These are phyloP conservation scores for Rhodotorula sp. DNA, from an alignment of 1,284 basidiomycete genomes.

Conservation along the genomic window DNA sequence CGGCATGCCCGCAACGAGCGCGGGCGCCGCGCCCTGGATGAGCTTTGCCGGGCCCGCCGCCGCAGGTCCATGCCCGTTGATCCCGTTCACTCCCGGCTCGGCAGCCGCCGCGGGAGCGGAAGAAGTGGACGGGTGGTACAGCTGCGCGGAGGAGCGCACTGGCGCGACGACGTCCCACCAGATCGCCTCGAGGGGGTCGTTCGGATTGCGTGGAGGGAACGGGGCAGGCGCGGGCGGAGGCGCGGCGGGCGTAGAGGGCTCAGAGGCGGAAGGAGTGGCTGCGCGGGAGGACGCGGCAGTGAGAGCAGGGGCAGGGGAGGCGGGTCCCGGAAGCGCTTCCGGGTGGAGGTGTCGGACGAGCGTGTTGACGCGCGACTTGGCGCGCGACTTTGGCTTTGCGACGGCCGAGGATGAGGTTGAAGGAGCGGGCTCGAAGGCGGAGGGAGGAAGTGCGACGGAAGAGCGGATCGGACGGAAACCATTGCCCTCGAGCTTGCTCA, in stretches of 20 bases:
- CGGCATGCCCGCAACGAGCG: constrained; percentile 31
- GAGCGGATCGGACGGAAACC: constrained; percentile 23
- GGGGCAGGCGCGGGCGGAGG: not conserved
- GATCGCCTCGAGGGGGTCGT: constrained; percentile 33
- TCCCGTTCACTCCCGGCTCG: not conserved
- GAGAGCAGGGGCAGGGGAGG: constrained; percentile 1
- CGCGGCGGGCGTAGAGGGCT: not conserved
- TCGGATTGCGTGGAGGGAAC: not conserved
- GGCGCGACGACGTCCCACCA: constrained; percentile 42
- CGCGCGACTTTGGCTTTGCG: not conserved
- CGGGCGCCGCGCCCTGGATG: not conserved
- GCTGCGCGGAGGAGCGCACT: constrained; percentile 9
- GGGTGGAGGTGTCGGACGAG: constrained; percentile 33
- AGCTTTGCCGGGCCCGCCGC: not conserved
- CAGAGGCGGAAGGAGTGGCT: not conserved
- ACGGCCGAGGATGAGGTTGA: not conserved
- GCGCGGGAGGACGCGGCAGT: not conserved
- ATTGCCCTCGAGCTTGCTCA: constrained; percentile 28
- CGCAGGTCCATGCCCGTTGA: not conserved
- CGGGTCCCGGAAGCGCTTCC: constrained; percentile 6
- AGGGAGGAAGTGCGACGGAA: constrained; percentile 17
- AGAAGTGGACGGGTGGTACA: constrained; percentile 1
- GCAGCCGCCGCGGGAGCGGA: not conserved
- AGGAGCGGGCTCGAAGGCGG: constrained; percentile 3
- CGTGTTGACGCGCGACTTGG: constrained; percentile 4